Evolutionary conservation across 257 asterid species (phyloP), one percentile per base, ranked within the genome.

Genomic region (Plantago major): DNA sequence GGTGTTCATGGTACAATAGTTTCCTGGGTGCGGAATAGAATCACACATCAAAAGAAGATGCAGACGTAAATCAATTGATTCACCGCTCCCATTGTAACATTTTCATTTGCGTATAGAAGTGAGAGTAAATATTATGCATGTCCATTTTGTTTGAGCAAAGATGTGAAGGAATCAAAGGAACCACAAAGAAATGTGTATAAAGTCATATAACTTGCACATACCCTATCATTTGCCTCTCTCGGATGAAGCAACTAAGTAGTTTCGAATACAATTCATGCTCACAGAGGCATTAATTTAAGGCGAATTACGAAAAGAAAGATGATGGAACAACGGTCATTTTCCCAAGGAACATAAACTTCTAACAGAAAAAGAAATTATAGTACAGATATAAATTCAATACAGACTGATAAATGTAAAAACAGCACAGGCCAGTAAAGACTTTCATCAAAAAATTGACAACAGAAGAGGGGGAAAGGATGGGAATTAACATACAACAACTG

Each of bases 361-460:
- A 15, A 14, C 9, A 50, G 7, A 9, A 42, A 43, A 51, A 42
- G 19, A 38, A 3, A 17, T 50, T 51, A 16, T 15, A 10, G 48
- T 42, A 58, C 63, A 58, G 10, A 46, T 22, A 46, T 38, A 47
- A 40, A 62, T 44, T 57, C 40, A 74, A 67, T 38, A 74, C 73
- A 70, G 6, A 46, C 53, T 46, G 45, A 60, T 40, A 65, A 44
- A 65, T 50, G 57, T 66, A 8, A 55, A 61, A 74, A 65, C 28
- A 37, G 28, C 47, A 51, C 63, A 60, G 61, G 40, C 44, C 10
- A 12, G 55, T 37, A 5, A 6, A n/a, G 43, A 75, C 52, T 19
- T 44, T 26, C 48, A 55, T 45, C 42, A 16, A 11, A 47, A 14
- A 18, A 17, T 42, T 47, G 26, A 30, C 5, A 3, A 46, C 16